Conservation (phyloP, 2,329 filamentous ascomycete genomes). For the Emmonsia crescens region DNA sequence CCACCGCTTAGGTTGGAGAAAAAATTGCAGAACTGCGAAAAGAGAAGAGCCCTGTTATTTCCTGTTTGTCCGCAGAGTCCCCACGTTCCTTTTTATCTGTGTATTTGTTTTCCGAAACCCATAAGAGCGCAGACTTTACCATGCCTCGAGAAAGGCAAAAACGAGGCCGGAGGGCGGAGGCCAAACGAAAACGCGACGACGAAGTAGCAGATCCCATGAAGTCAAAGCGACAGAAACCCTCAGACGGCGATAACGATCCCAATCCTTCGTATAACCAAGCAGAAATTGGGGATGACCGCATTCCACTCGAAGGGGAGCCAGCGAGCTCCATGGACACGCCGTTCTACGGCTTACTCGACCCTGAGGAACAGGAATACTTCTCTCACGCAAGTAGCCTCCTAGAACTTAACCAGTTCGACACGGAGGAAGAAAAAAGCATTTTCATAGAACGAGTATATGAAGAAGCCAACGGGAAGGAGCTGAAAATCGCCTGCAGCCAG, state of each 20-base stretch:
- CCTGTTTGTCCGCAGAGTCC: neutral
- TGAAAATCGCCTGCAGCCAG: slow-evolving; percentile 93
- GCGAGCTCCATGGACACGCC: slow-evolving; percentile 44
- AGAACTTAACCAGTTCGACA: slow-evolving; percentile 76
- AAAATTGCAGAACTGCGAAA: too few species aligned
- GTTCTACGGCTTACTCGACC: slow-evolving; percentile 87
- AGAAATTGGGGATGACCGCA: slow-evolving; percentile 27
- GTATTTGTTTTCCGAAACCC: neutral
- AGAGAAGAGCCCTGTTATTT: neutral
- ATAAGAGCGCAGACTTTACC: neutral
- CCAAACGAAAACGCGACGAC: slow-evolving; percentile 28
- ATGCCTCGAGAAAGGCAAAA: slow-evolving; percentile 41
- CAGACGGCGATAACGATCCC: neutral
- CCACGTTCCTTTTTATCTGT: neutral
- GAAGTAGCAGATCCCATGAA: slow-evolving; percentile 26
- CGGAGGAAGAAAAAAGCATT: slow-evolving; percentile 57
- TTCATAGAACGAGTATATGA: slow-evolving; percentile 74
- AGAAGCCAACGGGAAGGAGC: slow-evolving; percentile 81
- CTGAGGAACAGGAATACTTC: slow-evolving; percentile 94
- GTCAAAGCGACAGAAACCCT: slow-evolving; percentile 31
- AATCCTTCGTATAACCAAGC: slow-evolving; percentile 16
- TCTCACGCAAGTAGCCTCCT: slow-evolving; percentile 79
- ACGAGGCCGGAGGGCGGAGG: slow-evolving; percentile 35
- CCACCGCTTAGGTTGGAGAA: slow-evolving; percentile 24
- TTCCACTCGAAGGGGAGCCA: slow-evolving; percentile 22